These are phyloP conservation scores for Iris macrosiphon DNA, from an alignment of 106 monocot species.

Conservation along the genomic window DNA sequence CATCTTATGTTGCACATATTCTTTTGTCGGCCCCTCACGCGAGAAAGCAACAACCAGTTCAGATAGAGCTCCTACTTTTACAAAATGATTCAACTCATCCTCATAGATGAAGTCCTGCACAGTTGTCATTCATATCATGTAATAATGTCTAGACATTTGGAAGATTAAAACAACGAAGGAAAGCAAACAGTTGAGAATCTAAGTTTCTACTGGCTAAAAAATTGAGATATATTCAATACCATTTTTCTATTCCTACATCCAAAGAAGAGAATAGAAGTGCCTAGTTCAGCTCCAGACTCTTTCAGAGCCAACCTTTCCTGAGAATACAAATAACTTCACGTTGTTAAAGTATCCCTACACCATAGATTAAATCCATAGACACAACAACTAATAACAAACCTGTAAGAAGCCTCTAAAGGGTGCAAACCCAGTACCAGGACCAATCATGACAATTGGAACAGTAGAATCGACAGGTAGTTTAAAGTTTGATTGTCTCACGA, in stretches of 20 bases:
- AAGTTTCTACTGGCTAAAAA: no score
- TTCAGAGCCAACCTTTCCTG: conserved; percentile 58
- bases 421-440: no score
- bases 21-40: conserved; percentile 54
- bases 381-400: conserved; percentile 25
- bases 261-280: conserved; percentile 48
- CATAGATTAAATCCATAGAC: not conserved
- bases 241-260: conserved; percentile 51
- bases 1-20: no score
- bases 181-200: no score
- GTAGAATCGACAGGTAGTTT: conserved; percentile 66
- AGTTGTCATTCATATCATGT: not conserved
- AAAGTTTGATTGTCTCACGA: no score
- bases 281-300: conserved; percentile 39
- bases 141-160: conserved; percentile 9
- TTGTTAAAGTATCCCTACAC: not conserved
- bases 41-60: conserved; percentile 83
- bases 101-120: conserved; percentile 83
- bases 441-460: conserved; percentile 85
- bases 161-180: no score
- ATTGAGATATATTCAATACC: no score
- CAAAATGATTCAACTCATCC: conserved; percentile 73
- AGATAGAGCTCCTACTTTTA: conserved; percentile 56
- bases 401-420: conserved; percentile 97
- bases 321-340: not conserved